Conservation (phyloP, 257 asterid species). For the Thymus quinquecostatus region DNA sequence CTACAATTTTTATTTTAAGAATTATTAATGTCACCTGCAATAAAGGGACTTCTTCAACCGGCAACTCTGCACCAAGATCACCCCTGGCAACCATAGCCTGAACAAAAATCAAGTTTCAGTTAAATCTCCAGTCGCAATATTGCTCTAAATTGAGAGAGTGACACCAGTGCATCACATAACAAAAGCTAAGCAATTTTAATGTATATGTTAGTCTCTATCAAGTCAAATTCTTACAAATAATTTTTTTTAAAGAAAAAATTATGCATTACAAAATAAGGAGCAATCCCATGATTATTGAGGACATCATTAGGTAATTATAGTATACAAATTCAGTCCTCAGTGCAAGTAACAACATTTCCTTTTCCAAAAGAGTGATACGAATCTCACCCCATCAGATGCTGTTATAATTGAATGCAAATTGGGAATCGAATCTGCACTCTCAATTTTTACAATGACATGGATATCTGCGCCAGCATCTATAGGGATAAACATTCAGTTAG, state of each 20-base stretch:
- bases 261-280: background rate
- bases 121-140: slow-evolving; percentile 18
- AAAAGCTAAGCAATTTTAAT: slow-evolving; percentile 1
- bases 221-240: background rate
- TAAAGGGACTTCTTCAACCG: slow-evolving; percentile 92
- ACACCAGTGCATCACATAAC: slow-evolving; percentile 9
- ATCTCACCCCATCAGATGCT: slow-evolving; percentile 94
- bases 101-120: slow-evolving; percentile 27
- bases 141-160: slow-evolving; percentile 25
- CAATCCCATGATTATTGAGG: background rate
- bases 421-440: slow-evolving; percentile 95
- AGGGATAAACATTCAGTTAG: slow-evolving; percentile 23
- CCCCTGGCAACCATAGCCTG: slow-evolving; percentile 99
- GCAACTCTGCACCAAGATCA: slow-evolving; percentile 97
- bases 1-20: too few relatives aligned
- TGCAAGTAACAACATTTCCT: background rate
- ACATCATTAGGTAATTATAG: background rate
- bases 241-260: background rate
- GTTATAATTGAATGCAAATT: slow-evolving; percentile 84
- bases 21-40: slow-evolving; percentile 63
- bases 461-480: slow-evolving; percentile 76
- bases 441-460: slow-evolving; percentile 92
- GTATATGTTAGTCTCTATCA: background rate
- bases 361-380: slow-evolving; percentile 1
- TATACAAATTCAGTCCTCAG: background rate